Evolutionary conservation across 306 rosid species (phyloP).

Genomic region (Begonia peltatifolia): DNA sequence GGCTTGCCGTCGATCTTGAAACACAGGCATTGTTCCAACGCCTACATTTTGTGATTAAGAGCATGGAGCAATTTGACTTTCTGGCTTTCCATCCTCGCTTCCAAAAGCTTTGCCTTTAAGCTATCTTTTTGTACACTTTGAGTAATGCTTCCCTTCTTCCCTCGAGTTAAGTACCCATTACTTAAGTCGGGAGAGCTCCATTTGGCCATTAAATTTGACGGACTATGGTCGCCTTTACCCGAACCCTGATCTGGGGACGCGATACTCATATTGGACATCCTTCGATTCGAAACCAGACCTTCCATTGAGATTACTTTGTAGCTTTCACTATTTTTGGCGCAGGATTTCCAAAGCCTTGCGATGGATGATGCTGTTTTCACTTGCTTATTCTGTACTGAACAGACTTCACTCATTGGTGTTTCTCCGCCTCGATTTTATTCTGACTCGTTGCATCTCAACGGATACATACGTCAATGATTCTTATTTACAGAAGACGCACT

Average conservation of each 20-base stretch:
- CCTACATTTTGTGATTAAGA: constrained; percentile 69
- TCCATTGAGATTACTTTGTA: constrained; percentile 41
- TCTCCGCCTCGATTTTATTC: constrained; percentile 49
- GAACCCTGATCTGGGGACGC: constrained; percentile 62
- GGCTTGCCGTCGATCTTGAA: not conserved
- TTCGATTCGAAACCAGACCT: constrained; percentile 63
- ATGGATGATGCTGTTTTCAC: constrained; percentile 61
- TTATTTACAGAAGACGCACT: constrained; percentile 48
- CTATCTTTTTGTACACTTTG: constrained; percentile 52
- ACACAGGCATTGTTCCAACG: not conserved
- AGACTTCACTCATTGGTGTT: constrained; percentile 66
- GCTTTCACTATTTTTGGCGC: constrained; percentile 48
- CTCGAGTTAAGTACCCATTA: constrained; percentile 32
- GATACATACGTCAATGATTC: constrained; percentile 32
- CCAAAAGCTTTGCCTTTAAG: constrained; percentile 75
- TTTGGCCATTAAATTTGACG: constrained; percentile 50
- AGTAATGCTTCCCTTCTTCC: constrained; percentile 87
- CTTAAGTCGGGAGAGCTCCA: constrained; percentile 73
- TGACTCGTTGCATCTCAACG: constrained; percentile 55
- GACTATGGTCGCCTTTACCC: constrained; percentile 39
- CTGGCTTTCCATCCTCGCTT: constrained; percentile 86
- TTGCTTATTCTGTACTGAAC: constrained; percentile 49
- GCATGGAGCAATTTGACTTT: constrained; percentile 79
- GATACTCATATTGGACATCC: constrained; percentile 46
- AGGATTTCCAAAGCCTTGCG: constrained; percentile 76